Evolutionary conservation across 306 rosid species (phyloP), one percentile per base, ranked within the genome.

Genomic region (Macrotyloma uniflorum): DNA sequence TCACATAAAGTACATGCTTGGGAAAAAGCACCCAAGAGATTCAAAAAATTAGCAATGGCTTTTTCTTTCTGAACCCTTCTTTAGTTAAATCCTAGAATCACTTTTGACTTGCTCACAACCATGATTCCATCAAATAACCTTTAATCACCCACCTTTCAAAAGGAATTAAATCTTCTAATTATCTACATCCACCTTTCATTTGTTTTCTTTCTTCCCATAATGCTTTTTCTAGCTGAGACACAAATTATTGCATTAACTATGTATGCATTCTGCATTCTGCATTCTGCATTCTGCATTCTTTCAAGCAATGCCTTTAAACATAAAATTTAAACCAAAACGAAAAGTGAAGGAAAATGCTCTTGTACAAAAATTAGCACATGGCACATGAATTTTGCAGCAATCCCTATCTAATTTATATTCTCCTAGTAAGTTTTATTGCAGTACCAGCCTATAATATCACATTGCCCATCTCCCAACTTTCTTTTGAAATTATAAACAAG

Each of bases 41-140:
- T 86, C 67, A 66, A 49, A 72, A 82, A 63, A 46, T 62, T 18
- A 81, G 45, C 74, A 77, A 74, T 59, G 57, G 58, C 74, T 47
- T 69, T 79, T 55, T 79, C 82, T 76, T 84, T 80, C 79, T 79
- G 72, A 11, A 42, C 35, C 67, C 72, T 84, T 84, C 77, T 51
- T 77, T 51, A 75, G 78, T 71, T 67, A 47, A 78, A 81, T 64
- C 67, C 90, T 67, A 19, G 40, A 82, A 35, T 80, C 84, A 86
- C 93, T 89, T 88, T 91, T 86, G 94, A 89, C 91, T 86, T 80
- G 35, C 23, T 51, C 79, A 78, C 80, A 43, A 74, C 47, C 65
- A 65, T 57, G 82, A 61, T 82, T 76, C 69, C 78, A 79, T 70
- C 68, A 83, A 80, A 83, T 51, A 54, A 32, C 64, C 88, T 86